Conservation (phyloP, 352 stramenopile genomes). For the Globisporangium solare region DNA sequence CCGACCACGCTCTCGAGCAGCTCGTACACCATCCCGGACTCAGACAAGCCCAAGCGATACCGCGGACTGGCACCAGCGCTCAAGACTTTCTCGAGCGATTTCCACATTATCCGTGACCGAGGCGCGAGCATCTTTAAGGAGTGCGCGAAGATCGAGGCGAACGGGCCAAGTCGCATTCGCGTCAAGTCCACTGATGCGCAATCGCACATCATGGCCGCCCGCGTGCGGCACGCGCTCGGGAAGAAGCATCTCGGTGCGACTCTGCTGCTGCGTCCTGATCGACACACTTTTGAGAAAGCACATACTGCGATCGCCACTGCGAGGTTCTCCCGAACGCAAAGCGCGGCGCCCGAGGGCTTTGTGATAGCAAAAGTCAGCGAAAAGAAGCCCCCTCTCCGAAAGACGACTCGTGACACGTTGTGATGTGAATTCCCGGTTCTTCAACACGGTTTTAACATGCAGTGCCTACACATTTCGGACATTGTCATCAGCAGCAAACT, state of each 20-base stretch:
- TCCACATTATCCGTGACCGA: conserved; percentile 34
- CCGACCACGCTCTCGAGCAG: conserved; percentile 25
- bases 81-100: conserved; percentile 14
- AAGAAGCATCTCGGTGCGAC: conserved; percentile 17
- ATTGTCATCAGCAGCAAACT: too few species aligned
- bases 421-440: too few species aligned
- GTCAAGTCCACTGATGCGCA: conserved; percentile 32
- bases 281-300: conserved; percentile 20
- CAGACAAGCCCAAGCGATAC: conserved; percentile 29
- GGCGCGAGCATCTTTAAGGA: conserved; percentile 50
- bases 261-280: conserved; percentile 29
- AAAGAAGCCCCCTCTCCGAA: neutral
- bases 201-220: conserved; percentile 34
- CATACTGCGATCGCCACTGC: conserved; percentile 2
- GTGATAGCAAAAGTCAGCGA: neutral
- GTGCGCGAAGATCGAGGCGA: conserved; percentile 25
- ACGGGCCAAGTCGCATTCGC: conserved; percentile 34
- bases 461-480: too few species aligned
- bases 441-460: too few species aligned
- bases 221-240: conserved; percentile 37
- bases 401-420: too few species aligned
- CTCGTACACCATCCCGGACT: conserved; percentile 3
- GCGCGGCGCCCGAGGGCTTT: neutral
- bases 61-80: conserved; percentile 40
- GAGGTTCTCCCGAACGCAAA: neutral